Conservation (phyloP, 148 eudicot genomes). For the Rhododendron williamsianum region DNA sequence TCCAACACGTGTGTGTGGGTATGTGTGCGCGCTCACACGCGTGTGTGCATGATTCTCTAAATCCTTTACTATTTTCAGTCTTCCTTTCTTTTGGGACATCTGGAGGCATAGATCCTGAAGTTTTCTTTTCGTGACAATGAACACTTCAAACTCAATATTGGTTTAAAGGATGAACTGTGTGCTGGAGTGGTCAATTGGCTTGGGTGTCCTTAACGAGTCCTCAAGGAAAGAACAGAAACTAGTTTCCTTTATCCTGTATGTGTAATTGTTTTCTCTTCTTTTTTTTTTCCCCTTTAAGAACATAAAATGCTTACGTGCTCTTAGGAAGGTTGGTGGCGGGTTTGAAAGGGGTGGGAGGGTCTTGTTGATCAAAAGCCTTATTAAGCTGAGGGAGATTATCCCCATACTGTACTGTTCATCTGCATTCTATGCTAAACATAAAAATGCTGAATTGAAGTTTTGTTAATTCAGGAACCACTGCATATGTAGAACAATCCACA, state of each 20-base stretch:
- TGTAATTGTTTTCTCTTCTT: background rate
- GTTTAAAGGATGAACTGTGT: background rate
- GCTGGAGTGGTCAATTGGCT: background rate
- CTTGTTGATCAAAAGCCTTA: background rate
- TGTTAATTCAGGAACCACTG: conserved; percentile 64
- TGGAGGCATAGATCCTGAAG: background rate
- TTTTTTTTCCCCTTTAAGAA: background rate
- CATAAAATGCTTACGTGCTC: background rate
- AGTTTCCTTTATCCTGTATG: background rate
- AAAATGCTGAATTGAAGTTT: conserved; percentile 13
- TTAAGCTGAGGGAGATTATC: background rate
- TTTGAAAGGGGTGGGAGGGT: background rate
- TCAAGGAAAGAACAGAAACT: background rate
- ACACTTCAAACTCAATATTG: background rate
- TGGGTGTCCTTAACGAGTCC: background rate
- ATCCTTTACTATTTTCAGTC: background rate
- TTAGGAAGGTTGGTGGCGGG: background rate
- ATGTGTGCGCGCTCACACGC: background rate
- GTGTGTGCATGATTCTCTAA: background rate
- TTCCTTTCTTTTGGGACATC: background rate
- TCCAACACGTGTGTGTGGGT: background rate
- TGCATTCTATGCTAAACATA: background rate
- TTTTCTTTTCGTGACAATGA: background rate
- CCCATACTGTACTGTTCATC: background rate
- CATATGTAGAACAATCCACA: conserved; percentile 79